Evolutionary conservation across 192 early-diverging fungal species (phyloP).

Genomic region (Haplosporangium gracile): DNA sequence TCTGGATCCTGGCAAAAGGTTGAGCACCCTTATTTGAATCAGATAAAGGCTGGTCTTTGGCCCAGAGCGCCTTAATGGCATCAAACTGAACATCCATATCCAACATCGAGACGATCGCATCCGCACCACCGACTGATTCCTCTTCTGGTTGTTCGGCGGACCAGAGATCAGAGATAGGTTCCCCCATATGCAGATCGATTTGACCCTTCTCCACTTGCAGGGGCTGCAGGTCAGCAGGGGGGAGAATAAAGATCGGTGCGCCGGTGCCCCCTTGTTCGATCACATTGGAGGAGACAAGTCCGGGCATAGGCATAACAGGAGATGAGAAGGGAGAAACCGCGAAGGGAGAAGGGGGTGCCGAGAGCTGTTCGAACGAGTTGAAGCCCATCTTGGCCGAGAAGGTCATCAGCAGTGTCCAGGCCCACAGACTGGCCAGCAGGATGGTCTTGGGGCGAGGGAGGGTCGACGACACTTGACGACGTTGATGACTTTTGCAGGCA

Average conservation of each 20-base stretch:
- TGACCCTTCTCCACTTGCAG: background rate
- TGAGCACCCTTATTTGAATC: background rate
- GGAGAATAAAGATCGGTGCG: background rate
- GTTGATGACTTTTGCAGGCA: background rate
- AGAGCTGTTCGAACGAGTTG: constrained; percentile 9
- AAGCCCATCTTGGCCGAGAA: constrained; percentile 30
- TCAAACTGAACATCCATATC: background rate
- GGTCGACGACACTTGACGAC: background rate
- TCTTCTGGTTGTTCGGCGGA: background rate
- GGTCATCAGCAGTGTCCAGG: constrained; percentile 43
- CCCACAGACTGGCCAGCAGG: constrained; percentile 30
- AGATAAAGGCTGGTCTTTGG: background rate
- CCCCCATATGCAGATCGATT: constrained; percentile 16
- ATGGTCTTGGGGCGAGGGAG: constrained; percentile 35
- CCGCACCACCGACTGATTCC: background rate
- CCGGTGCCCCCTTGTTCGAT: background rate
- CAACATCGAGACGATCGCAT: background rate
- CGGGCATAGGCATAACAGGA: background rate
- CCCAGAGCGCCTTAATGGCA: background rate
- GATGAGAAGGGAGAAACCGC: background rate
- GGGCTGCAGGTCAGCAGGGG: background rate
- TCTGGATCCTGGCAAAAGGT: constrained; percentile 21
- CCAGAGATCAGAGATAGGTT: constrained; percentile 1
- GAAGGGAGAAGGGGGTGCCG: background rate
- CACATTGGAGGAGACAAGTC: background rate